phyloP scores from a whole-genome alignment of 305 asterid genomes.

The Plantago lanceolata region DNA sequence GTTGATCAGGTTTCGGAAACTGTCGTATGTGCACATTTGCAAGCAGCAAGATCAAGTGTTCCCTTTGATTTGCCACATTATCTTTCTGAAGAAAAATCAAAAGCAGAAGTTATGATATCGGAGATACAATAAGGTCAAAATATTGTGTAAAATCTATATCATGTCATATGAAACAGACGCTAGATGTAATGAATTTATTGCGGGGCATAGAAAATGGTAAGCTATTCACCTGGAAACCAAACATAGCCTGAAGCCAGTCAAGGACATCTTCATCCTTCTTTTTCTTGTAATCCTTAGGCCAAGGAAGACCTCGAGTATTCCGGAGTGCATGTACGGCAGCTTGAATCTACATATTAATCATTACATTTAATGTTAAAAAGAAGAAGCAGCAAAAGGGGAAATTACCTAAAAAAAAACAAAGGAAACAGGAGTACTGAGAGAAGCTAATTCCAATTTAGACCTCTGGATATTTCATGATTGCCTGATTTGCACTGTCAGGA shows the following conservation, averaged over 20 bases:
- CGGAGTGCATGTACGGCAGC: conserved; percentile 89
- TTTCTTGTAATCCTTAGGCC: conserved; percentile 98
- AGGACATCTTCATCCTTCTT: conserved; percentile 97
- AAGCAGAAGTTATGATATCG: conserved; percentile 19
- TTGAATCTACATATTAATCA: conserved; percentile 59
- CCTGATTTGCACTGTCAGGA: conserved; percentile 97
- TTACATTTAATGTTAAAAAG: conserved; percentile 12
- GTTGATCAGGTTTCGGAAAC: conserved; percentile 95
- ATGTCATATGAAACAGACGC: background rate
- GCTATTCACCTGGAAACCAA: conserved; percentile 84
- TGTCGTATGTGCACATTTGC: conserved; percentile 97
- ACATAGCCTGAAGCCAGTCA: conserved; percentile 99
- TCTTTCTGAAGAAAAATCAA: conserved; percentile 66
- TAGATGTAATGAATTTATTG: background rate
- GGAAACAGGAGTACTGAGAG: conserved; percentile 14
- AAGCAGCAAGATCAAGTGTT: conserved; percentile 91
- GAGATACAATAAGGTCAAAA: conserved; percentile 3
- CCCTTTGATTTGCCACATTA: conserved; percentile 91
- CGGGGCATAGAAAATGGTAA: background rate
- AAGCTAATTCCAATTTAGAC: conserved; percentile 33
- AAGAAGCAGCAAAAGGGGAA: conserved; percentile 19
- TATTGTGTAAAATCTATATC: background rate
- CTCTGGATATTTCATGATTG: conserved; percentile 98
- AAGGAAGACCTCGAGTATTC: conserved; percentile 90
- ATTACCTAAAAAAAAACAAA: background rate